Base-by-base conservation (phyloP, 345 rosid species). In the Erodium maritimum region DNA sequence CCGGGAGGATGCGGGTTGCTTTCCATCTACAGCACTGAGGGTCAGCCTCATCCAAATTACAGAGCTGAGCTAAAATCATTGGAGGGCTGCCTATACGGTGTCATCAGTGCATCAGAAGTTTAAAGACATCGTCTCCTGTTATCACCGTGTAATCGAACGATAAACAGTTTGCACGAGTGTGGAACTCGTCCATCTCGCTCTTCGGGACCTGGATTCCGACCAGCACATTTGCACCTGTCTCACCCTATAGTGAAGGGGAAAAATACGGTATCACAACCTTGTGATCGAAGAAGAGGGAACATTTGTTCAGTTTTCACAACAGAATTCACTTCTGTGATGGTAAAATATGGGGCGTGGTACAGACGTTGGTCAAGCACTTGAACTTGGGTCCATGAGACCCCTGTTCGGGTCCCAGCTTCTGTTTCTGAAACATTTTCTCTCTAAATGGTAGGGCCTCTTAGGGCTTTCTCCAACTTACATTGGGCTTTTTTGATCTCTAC, bases 161-260 rank as follows among this genome's bases (percentile, higher is more conserved):
- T 25, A 93, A 80, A 65, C 25, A 56, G 52, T 65, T 60, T 17
- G 99, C 91, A 37, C 79, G 66, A 58, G 55, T 29, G 21, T 20
- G 64, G 67, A 89, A 87, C 66, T 82, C 97, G 12, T 77, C 74
- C 90, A 83, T 81, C 68, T 89, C 84, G 16, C 23, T 59, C 66
- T 61, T 34, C 0, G 64, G 57, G 50, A 93, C 82, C 67, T 85
- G 99, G 72, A 89, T 82, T 52, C 91, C 97, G 0, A 89, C 99
- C 78, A 93, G 66, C 23, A 93, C 90, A 62, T 93, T 89, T 18
- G 99, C 99, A n/a, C 97, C 97, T 0, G 87, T 71, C 78, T 79
- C 90, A 67, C 99, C 99, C 97, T 93, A 71, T 77, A 34, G 55
- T 1, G 53, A 61, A 59, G 34, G 21, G 71, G 34, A 60, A 55